These are phyloP conservation scores for Termitomyces sp. DNA, from an alignment of 768 basidiomycete species.

Conservation along the genomic window DNA sequence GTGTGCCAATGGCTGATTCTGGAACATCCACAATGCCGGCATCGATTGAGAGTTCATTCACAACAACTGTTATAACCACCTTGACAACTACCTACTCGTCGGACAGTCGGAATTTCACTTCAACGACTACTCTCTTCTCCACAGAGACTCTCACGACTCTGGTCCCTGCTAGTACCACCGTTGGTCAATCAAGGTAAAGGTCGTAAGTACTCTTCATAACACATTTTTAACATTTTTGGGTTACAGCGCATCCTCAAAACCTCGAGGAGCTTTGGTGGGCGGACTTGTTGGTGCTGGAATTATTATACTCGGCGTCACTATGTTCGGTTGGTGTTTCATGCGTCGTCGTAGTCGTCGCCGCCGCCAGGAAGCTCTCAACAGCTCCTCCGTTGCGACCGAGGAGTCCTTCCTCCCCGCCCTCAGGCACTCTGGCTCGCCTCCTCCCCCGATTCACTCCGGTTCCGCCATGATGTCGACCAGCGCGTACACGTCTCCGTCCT, in stretches of 20 bases:
- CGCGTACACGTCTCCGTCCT: background rate
- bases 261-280: slow-evolving; percentile 14
- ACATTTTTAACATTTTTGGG: background rate
- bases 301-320: slow-evolving; percentile 12
- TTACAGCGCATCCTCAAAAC: slow-evolving; percentile 5
- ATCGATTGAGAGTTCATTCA: background rate
- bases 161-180: background rate
- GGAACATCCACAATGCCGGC: background rate
- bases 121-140: fast-evolving
- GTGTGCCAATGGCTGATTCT: background rate
- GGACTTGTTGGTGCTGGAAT: slow-evolving; percentile 18
- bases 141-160: background rate
- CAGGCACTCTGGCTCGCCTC: background rate
- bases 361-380: slow-evolving; percentile 9
- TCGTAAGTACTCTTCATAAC: background rate
- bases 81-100: too few relatives aligned
- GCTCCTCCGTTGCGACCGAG: slow-evolving; percentile 8
- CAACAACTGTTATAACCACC: too few relatives aligned
- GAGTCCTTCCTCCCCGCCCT: slow-evolving; percentile 10
- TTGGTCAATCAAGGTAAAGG: slow-evolving; percentile 4
- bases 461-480: background rate
- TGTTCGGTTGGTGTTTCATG: slow-evolving; percentile 12
- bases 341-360: slow-evolving; percentile 17
- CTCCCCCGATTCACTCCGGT: background rate
- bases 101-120: background rate